Evolutionary conservation across 805 yeast species (phyloP), one percentile per base, ranked within the genome.

Genomic region (Yamadazyma tumulicola): DNA sequence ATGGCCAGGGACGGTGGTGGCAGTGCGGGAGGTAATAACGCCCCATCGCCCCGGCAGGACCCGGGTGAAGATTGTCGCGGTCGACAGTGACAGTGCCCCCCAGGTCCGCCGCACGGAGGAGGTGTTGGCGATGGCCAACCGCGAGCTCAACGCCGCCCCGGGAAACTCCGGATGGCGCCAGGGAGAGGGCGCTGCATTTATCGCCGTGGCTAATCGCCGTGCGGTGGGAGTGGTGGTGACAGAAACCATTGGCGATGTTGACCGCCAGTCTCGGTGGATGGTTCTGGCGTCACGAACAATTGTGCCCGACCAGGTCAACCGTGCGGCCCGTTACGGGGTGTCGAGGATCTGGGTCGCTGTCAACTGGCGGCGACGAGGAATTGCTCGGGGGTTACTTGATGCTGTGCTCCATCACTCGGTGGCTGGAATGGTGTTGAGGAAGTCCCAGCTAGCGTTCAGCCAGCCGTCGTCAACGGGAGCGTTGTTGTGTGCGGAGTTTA

Each of bases 391-490:
- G 27, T 47, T 82, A 29, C 45, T 81, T 4, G 52, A 69, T 3
- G 51, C 64, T 3, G 75, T 77, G 0, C 54, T 67, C 34, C 49
- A 49, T 1, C 45, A 74, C 35, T 57, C 74, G 16, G 55, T 79
- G 1, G 75, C 74, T 47, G 86, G 85, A 0, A 48, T 71, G 36
- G 32, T 16, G 0, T 44, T 80, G 10, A 55, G 57, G 2, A 69
- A 55, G 37, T 44, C 41, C 11, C 69, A 75, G 39, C 52, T 82
- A 13, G 84, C 79, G 1, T 82, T 85, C 75, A 78, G 85, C 28
- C 91, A 82, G 51, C 88, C 89, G 0, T 77, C 84, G 38, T 73
- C 67, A 32, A 67, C 71, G 38, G 91, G 91, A 0, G 77, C 78
- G 1, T 65, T 69, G 37, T 61, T 81, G 20, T 86, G 88, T 0